Evolutionary conservation across 805 yeast species (phyloP), one percentile per base, ranked within the genome.

Genomic region (Metschnikowia henanensis): DNA sequence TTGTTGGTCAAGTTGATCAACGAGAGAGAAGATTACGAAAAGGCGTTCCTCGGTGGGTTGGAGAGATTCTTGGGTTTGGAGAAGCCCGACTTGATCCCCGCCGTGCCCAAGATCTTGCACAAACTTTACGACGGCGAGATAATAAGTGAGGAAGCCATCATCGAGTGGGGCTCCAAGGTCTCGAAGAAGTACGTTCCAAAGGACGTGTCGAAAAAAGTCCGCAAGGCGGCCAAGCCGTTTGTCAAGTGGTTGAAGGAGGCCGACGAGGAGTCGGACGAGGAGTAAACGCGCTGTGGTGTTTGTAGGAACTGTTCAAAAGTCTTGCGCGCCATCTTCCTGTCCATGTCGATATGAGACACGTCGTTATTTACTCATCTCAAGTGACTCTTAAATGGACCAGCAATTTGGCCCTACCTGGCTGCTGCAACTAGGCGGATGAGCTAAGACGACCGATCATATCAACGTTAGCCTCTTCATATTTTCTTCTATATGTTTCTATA

Each of bases 141-240:
- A 47, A 72, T 87, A 37, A 79, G 88, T 38, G 99, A 94, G 70
- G 96, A 87, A 45, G 86, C 79, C 33, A 77, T 89, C 39, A 64
- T 76, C 56, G 78, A 79, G 37, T 94, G 96, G 89, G 97, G 97
- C 60, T 79, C 92, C 40, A 90, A 82, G 68, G 91, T 87, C 37
- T 86, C 96, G 41, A 90, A 90, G 75, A 91, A 90, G 68, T 94
- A 84, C 59, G 97, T 94, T 48, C 87, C 95, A 49, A 94, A 92
- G 73, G 95, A 89, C 36, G 76, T 82, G 26, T 84, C 95, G 41
- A 92, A 92, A 74, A 92, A 87, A 77, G 96, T 91, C 39, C 87
- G 97, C 69, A 87, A 83, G 70, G 94, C 97, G 35, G 97, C 97
- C 49, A 91, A 90, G 70, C 96, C 98, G 23, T 94, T 94, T 71